Conservation (phyloP, 345 rosid genomes). For the Carallia pectinifolia region DNA sequence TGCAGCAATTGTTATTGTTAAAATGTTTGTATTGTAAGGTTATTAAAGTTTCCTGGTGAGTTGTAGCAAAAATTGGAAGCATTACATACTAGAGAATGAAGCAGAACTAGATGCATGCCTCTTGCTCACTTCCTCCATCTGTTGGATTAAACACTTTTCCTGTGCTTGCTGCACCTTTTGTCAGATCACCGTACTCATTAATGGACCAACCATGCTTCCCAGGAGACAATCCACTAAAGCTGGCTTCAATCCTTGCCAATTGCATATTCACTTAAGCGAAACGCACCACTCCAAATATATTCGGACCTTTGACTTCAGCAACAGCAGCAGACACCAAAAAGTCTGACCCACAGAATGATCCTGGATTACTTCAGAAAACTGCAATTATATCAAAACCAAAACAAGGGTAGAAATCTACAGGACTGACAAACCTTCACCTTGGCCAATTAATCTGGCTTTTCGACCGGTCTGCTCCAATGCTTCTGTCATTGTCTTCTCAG, state of each 20-base stretch:
- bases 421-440: conserved; percentile 79
- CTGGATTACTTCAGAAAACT: not conserved
- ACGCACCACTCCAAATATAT: conserved; percentile 77
- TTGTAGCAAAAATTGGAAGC: not conserved
- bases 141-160: conserved; percentile 69
- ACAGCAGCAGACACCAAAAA: conserved; percentile 89
- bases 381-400: not conserved
- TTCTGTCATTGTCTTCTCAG: conserved; percentile 66
- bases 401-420: not conserved
- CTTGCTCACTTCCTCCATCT: conserved; percentile 33
- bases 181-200: conserved; percentile 93
- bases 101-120: conserved; percentile 41
- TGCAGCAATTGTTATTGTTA: no score
- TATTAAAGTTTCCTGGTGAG: not conserved
- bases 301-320: conserved; percentile 90
- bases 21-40: no score
- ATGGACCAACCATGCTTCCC: conserved; percentile 87
- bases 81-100: not conserved
- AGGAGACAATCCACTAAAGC: conserved; percentile 71
- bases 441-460: conserved; percentile 85
- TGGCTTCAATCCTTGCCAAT: conserved; percentile 83
- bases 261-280: conserved; percentile 92
- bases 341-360: conserved; percentile 43
- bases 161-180: conserved; percentile 83
- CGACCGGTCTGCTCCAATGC: conserved; percentile 86